Evolutionary conservation across 305 asterid species (phyloP), one percentile per base, ranked within the genome.

Genomic region (Fraxinus baroniana): DNA sequence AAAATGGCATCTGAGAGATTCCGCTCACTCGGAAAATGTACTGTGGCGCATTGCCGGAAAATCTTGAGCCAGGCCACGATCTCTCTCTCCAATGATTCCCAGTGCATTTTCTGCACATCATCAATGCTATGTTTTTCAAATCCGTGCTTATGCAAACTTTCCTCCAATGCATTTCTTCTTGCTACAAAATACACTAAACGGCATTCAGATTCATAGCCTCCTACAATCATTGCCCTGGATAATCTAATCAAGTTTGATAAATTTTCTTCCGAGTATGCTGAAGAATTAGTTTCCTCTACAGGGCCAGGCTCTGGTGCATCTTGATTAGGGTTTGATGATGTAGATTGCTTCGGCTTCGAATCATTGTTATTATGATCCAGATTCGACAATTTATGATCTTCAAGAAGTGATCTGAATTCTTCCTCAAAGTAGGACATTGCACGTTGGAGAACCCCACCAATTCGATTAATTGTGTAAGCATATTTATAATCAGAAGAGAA

Each of bases 71-170:
- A 95, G 12, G 91, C 46, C 7, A 81, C 88, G 74, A 94, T 90
- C 81, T 93, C 98, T 76, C 90, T 89, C 91, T 94, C 98, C 62
- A 96, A 81, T 4, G 89, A 13, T 3, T 96, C 98, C 97, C 98
- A 91, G 0, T 86, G 57, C 97, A 91, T 94, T 79, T 82, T 96
- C 24, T 93, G 97, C 35, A 96, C 90, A 33, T 96, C 99, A 7
- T 96, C 98, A 8, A 91, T 89, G 90, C 95, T 91, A 84, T 85
- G 83, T 30, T 91, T 93, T 60, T 92, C 95, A 71, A 93, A 89
- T 3, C 98, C 97, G 2, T 88, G 68, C 74, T 88, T 89, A 22
- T 82, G 85, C 71, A 94, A 70, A 41, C 87, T 84, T 81, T 91
- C 95, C 80, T 91, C 98, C 85, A 94, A 37, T 0, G 93, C 94